Percentiles rank a stretch among this genome's conserved stretches.
Evolutionary conservation across 225 moss, liverwort and hornwort genomes (phyloP).

Genomic region (Bryum argenteum): DNA sequence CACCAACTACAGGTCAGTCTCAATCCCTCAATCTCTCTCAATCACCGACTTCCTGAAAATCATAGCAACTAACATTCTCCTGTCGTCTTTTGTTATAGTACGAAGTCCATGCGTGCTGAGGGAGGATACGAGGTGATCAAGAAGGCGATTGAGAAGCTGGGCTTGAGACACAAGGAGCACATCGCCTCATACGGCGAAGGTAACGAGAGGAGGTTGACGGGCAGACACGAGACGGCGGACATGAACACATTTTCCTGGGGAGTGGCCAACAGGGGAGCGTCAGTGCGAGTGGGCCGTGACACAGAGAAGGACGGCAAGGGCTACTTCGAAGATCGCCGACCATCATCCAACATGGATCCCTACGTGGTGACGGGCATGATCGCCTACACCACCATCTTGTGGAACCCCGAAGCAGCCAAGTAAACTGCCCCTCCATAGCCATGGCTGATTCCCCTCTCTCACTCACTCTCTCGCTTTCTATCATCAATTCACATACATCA

Average conservation of each 20-base stretch:
- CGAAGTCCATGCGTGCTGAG: constrained; percentile 54
- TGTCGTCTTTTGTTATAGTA: constrained; percentile 24
- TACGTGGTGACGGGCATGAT: constrained; percentile 81
- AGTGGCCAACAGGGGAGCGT: constrained; percentile 86
- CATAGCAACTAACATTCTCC: background rate
- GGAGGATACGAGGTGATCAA: constrained; percentile 75
- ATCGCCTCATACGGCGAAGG: constrained; percentile 91
- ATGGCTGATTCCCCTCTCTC: background rate
- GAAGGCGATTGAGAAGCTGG: constrained; percentile 79
- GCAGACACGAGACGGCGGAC: constrained; percentile 84
- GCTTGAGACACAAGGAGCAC: constrained; percentile 83
- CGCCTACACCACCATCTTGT: constrained; percentile 71
- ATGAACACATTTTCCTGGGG: constrained; percentile 91
- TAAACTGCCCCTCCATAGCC: background rate
- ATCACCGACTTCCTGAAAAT: too few relatives aligned
- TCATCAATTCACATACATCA: too few relatives aligned
- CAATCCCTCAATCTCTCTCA: too few relatives aligned
- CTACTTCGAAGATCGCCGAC: constrained; percentile 94
- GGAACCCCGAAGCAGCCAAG: constrained; percentile 43
- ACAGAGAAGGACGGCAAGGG: constrained; percentile 88
- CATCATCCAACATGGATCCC: constrained; percentile 92
- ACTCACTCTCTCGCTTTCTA: background rate
- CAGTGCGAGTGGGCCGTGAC: constrained; percentile 85
- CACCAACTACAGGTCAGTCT: constrained; percentile 73
- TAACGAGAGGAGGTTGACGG: constrained; percentile 80